Evolutionary conservation across 2,329 filamentous ascomycete genomes (phyloP).

Genomic region (Tolypocladium tropicale): DNA sequence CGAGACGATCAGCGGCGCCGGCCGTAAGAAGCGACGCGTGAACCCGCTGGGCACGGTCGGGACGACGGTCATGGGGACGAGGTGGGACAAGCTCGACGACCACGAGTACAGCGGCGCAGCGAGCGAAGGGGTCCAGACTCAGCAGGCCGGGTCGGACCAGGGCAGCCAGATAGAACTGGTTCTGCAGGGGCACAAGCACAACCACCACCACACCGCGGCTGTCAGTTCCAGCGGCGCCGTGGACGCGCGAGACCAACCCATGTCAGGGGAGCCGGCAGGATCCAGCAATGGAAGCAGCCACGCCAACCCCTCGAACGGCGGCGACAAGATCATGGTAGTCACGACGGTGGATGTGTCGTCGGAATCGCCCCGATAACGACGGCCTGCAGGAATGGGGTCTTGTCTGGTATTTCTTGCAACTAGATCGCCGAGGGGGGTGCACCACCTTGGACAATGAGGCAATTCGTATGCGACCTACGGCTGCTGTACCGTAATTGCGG

Average conservation of each 20-base stretch:
- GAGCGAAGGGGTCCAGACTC: background rate
- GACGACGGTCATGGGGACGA: conserved; percentile 11
- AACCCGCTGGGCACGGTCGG: conserved; percentile 6
- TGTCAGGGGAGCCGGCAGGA: conserved; percentile 3
- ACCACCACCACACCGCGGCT: conserved; percentile 6
- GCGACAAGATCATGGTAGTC: conserved; percentile 15
- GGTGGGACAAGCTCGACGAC: conserved; percentile 20
- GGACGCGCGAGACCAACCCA: background rate
- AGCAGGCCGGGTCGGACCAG: conserved; percentile 5
- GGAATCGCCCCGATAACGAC: conserved; percentile 1
- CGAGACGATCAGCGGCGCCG: conserved; percentile 7
- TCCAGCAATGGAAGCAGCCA: background rate
- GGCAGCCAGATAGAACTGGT: conserved; percentile 21
- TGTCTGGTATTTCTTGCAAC: too few relatives aligned
- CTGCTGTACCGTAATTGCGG: background rate
- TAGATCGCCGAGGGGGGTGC: too few relatives aligned
- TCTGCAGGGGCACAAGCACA: conserved; percentile 4
- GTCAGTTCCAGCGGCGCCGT: conserved; percentile 3
- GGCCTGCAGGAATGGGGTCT: background rate
- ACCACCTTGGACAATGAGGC: background rate
- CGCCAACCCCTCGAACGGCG: conserved; percentile 1
- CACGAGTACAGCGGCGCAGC: conserved; percentile 6
- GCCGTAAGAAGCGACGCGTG: conserved; percentile 2
- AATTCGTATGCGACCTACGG: background rate
- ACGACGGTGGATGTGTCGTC: conserved; percentile 16